phyloP scores from a whole-genome alignment of 352 stramenopile species.

The Aphanomyces euteiches region DNA sequence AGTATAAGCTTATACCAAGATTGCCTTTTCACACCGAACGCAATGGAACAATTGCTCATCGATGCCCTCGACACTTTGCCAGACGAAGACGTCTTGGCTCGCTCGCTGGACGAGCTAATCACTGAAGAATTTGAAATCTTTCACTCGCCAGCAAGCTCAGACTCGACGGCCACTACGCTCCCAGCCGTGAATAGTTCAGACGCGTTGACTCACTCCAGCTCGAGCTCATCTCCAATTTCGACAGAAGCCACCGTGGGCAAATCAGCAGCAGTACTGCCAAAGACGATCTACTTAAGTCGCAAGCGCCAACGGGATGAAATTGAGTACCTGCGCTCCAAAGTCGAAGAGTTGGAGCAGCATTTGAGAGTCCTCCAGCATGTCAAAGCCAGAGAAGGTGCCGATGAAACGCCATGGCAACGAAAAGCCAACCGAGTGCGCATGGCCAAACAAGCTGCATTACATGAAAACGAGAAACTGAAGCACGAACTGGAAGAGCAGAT shows the following conservation, averaged over 20 bases:
- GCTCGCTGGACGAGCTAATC: too few relatives aligned
- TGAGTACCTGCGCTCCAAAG: constrained; percentile 23
- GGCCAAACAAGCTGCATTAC: constrained; percentile 15
- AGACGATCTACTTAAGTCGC: constrained; percentile 26
- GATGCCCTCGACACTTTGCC: too few relatives aligned
- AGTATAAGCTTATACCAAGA: too few relatives aligned
- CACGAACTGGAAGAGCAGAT: constrained; percentile 23
- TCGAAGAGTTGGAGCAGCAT: constrained; percentile 23
- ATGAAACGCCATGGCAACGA: constrained; percentile 20
- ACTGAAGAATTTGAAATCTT: too few relatives aligned
- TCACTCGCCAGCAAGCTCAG: too few relatives aligned
- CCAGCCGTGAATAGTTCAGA: too few relatives aligned
- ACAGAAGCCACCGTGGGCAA: background rate
- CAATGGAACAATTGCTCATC: too few relatives aligned
- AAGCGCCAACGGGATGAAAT: constrained; percentile 27
- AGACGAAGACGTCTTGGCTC: too few relatives aligned
- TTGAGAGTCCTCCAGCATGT: constrained; percentile 18
- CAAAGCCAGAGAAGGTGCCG: background rate
- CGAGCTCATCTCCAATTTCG: background rate
- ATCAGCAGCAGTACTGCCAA: background rate
- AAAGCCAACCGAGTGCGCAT: constrained; percentile 20
- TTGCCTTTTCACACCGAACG: too few relatives aligned
- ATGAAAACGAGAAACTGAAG: constrained; percentile 20
- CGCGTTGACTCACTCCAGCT: too few relatives aligned
- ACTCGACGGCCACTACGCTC: too few relatives aligned